Evolutionary conservation across 148 eudicot genomes (phyloP), one percentile per base, ranked within the genome.

Genomic region (Linanthus parryae): DNA sequence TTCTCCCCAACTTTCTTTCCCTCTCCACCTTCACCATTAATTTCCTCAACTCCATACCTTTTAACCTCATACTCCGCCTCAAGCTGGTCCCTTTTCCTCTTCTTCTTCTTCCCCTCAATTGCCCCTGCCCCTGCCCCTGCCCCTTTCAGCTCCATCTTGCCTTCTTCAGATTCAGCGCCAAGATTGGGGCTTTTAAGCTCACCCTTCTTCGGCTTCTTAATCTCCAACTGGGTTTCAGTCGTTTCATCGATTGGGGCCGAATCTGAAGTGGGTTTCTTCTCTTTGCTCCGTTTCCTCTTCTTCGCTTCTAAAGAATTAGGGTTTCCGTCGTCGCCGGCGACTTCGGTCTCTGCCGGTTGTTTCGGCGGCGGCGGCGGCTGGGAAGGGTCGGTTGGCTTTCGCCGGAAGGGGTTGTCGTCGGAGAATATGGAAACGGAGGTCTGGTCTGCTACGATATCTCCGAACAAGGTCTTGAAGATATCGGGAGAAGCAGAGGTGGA

Each of bases 61-160:
- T 44, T 57, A 7, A 59, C 73, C 57, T 75, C 88, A 38, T 94
- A 84, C n/a, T 73, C 85, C 37, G 56, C 75, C 60, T 94, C 98
- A 14, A 91, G 25, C 42, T 91, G 95, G 59, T 79, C 94, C 44
- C 88, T 76, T 79, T 83, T 91, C 77, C 98, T 83, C 80, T 83
- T 88, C 64, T 71, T 79, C 74, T 73, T 77, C 40, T 70, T 66
- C 71, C 67, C 65, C 44, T 74, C 48, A 58, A 52, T 52, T 31
- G 57, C 65, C 44, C 37, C 43, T 13, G 44, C 55, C 34, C 22
- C 14, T 45, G 25, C 38, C 19, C 23, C 59, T 21, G 45, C 54
- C 30, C 43, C 64, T 11, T 49, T 35, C 5, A 45, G 31, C 28
- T 23, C 66, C 46, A 18, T 24, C 2, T n/a, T 42, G 21, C 12